Percentiles rank a stretch among this genome's conserved stretches.
Evolutionary conservation across 805 yeast species (phyloP).

Genomic region (Saccharomycopsis sp.): DNA sequence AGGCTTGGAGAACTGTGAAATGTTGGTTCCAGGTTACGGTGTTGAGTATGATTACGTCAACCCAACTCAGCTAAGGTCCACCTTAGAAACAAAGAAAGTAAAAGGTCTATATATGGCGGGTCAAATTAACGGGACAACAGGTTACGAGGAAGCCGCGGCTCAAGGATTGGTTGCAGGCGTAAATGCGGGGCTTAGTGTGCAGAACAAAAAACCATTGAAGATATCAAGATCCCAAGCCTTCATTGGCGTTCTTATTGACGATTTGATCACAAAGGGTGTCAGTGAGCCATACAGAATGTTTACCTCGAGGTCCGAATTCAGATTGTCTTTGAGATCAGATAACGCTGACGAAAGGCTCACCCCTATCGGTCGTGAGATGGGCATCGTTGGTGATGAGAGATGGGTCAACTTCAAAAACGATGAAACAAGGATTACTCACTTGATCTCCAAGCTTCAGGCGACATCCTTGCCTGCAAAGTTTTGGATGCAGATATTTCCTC

Average conservation of each 20-base stretch:
- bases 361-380: conserved; percentile 50
- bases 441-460: conserved; percentile 37
- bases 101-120: conserved; percentile 85
- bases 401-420: conserved; percentile 42
- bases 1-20: conserved; percentile 80
- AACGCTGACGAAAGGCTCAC: conserved; percentile 89
- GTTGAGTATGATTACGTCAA: conserved; percentile 96
- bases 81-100: conserved; percentile 74
- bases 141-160: conserved; percentile 97
- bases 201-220: conserved; percentile 36
- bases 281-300: conserved; percentile 98
- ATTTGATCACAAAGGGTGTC: conserved; percentile 88
- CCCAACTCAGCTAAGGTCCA: conserved; percentile 72
- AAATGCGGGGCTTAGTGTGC: conserved; percentile 68
- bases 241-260: conserved; percentile 88
- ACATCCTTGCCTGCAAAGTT: conserved; percentile 42
- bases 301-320: conserved; percentile 89
- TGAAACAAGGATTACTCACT: conserved; percentile 33
- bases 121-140: conserved; percentile 97
- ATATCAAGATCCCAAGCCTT: conserved; percentile 77
- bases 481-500: conserved; percentile 43
- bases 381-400: conserved; percentile 57
- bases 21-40: conserved; percentile 97
- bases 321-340: conserved; percentile 85
- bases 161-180: conserved; percentile 95